Evolutionary conservation across 495 filamentous ascomycete genomes (phyloP).

Genomic region (Astrocystis sublimbata): DNA sequence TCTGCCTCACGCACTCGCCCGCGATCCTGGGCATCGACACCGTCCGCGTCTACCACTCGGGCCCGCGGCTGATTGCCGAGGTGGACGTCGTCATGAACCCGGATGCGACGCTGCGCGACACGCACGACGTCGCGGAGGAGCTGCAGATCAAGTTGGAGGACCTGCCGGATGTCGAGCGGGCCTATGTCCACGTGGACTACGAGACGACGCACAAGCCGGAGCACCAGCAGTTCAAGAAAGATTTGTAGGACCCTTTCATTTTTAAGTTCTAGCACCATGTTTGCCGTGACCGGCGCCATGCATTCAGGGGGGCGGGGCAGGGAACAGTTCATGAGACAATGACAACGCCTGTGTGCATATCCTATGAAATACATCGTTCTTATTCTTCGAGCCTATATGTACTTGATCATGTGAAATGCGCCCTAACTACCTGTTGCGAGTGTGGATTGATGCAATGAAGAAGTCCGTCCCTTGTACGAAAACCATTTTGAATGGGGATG

Average conservation of each 20-base stretch:
- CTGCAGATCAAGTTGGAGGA: constrained; percentile 94
- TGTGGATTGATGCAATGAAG: too few relatives aligned
- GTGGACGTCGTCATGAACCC: constrained; percentile 88
- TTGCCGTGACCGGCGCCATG: too few relatives aligned
- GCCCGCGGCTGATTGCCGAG: constrained; percentile 86
- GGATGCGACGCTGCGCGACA: constrained; percentile 64
- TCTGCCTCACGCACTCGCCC: constrained; percentile 90
- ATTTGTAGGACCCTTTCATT: constrained; percentile 36
- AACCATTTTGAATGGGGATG: too few relatives aligned
- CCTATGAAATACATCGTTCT: too few relatives aligned
- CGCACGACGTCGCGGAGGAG: constrained; percentile 92
- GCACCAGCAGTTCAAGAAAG: constrained; percentile 56
- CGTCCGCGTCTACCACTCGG: constrained; percentile 88
- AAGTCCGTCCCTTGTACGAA: too few relatives aligned
- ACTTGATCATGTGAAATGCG: too few relatives aligned
- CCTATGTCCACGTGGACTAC: constrained; percentile 97
- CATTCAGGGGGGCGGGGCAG: too few relatives aligned
- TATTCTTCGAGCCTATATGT: too few relatives aligned
- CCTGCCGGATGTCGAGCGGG: constrained; percentile 87
- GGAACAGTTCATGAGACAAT: too few relatives aligned
- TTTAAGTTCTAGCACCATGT: too few relatives aligned
- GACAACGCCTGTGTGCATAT: too few relatives aligned
- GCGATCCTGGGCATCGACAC: constrained; percentile 84
- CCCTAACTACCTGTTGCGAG: too few relatives aligned
- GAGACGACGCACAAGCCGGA: constrained; percentile 96